Conservation (phyloP, 1,139 yeast species). For the Protomyces inundatus region DNA sequence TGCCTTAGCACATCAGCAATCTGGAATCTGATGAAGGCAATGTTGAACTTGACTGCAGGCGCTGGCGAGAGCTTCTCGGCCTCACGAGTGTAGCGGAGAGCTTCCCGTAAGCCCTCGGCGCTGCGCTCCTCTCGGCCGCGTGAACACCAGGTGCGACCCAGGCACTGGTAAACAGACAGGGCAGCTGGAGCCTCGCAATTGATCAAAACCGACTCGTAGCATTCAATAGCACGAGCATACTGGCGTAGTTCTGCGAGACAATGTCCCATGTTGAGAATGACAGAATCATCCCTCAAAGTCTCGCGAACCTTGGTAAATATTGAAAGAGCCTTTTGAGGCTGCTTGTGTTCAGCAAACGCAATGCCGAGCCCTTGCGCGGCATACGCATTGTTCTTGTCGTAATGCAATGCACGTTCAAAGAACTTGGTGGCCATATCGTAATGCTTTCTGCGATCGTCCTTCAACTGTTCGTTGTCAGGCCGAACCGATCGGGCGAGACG, state of each 20-base stretch:
- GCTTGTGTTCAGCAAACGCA: constrained; percentile 81
- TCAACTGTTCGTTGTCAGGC: constrained; percentile 48
- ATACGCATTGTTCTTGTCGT: constrained; percentile 81
- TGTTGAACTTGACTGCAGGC: constrained; percentile 61
- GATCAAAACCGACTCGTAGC: constrained; percentile 21
- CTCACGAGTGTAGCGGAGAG: constrained; percentile 56
- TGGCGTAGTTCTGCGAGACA: constrained; percentile 78
- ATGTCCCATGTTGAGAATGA: constrained; percentile 82
- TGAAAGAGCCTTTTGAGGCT: constrained; percentile 62
- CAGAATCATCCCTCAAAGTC: constrained; percentile 75
- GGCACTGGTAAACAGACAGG: constrained; percentile 52
- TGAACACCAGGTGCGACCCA: constrained; percentile 87
- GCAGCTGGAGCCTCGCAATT: constrained; percentile 62
- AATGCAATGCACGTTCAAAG: constrained; percentile 76
- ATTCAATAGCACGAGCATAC: constrained; percentile 76
- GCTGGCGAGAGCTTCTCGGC: constrained; percentile 36
- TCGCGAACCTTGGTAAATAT: constrained; percentile 78
- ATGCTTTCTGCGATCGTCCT: constrained; percentile 66
- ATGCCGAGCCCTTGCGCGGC: constrained; percentile 98
- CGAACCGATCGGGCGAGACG: constrained; percentile 74
- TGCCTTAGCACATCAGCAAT: constrained; percentile 77
- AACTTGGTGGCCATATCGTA: constrained; percentile 84
- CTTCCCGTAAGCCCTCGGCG: constrained; percentile 52
- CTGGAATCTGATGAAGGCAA: constrained; percentile 80
- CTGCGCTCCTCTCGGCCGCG: constrained; percentile 70